These are phyloP conservation scores for Phytophthora ramorum DNA, from an alignment of 352 stramenopile genomes.

Conservation along the genomic window DNA sequence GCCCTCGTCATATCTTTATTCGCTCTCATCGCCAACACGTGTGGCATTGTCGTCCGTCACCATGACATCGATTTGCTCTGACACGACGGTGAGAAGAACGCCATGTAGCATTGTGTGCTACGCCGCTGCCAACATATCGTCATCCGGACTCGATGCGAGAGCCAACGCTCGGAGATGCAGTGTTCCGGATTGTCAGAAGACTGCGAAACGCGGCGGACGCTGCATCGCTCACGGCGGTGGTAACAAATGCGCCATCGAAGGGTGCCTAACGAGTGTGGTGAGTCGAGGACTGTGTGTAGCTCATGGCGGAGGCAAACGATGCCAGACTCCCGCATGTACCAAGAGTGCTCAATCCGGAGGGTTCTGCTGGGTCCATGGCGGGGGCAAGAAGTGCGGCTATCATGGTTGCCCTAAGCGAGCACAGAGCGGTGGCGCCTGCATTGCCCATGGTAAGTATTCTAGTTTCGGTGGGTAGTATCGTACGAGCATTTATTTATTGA, in stretches of 20 bases:
- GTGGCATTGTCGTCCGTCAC: background rate
- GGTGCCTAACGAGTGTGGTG: slow-evolving; percentile 55
- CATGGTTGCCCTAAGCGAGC: slow-evolving; percentile 51
- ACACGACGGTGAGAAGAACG: background rate
- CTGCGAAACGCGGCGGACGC: slow-evolving; percentile 52
- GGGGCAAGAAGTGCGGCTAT: slow-evolving; percentile 64
- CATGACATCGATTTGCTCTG: slow-evolving; percentile 27
- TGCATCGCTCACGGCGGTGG: slow-evolving; percentile 59
- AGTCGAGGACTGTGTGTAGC: slow-evolving; percentile 63
- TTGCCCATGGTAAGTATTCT: slow-evolving; percentile 46
- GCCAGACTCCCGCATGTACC: slow-evolving; percentile 28
- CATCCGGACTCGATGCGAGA: slow-evolving; percentile 1
- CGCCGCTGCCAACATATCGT: background rate
- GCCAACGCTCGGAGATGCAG: slow-evolving; percentile 34
- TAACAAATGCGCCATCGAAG: slow-evolving; percentile 56
- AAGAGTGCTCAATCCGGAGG: slow-evolving; percentile 49
- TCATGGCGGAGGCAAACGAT: slow-evolving; percentile 63
- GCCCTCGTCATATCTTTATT: background rate
- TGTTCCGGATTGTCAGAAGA: slow-evolving; percentile 50
- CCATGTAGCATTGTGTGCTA: background rate
- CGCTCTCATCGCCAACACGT: too few relatives aligned
- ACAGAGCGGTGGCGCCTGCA: slow-evolving; percentile 57
- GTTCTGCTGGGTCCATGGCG: slow-evolving; percentile 55
- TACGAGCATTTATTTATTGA: background rate
- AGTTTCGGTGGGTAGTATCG: background rate